Evolutionary conservation across 176 grass and related monocot species (phyloP), one percentile per base, ranked within the genome.

Genomic region (Triticum turgidum): DNA sequence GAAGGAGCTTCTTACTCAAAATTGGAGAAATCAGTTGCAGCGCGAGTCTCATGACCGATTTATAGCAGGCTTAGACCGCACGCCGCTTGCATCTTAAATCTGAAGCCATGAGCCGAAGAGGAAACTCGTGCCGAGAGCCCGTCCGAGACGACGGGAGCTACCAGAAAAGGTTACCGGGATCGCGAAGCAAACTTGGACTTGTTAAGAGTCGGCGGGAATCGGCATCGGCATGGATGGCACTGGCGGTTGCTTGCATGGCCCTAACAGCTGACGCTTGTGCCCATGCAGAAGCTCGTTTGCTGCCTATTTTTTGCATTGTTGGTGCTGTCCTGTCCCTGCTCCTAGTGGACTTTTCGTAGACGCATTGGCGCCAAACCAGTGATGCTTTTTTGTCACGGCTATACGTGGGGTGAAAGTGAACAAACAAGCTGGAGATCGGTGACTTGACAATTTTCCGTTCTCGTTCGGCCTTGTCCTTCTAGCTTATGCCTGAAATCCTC

Each of bases 161-260:
- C 69, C 76, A 22, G 24, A 62, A 63, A 41, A 22, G 69, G 82
- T 20, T 20, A 62, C 9, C 1, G 76, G 75, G 76, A 81, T 87
- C 72, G 70, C 80, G 59, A 84, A 69, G 85, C 85, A 81, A 70
- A 61, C 76, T 68, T 88, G 85, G 76, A 61, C 41, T 7, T 70
- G 76, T 80, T 81, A 37, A 15, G 44, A 54, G 80, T 70, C 47
- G 65, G 65, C 11, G 17, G 15, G 17, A 5, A 2, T 49, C 47
- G 79, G 25, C 61, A 38, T 25, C 7, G 42, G 42, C 45, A 22
- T 24, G 18, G 0, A 32, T 18, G 66, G 62, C 39, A 41, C 39
- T 41, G 39, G 44, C 44, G 4, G 84, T 79, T 80, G 38, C 18
- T 34, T 56, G 33, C 67, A 32, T 18, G 51, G 66, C 24, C 80